Base-by-base conservation (phyloP, 2,329 filamentous ascomycete genomes). In the Sphaerulina musiva region DNA sequence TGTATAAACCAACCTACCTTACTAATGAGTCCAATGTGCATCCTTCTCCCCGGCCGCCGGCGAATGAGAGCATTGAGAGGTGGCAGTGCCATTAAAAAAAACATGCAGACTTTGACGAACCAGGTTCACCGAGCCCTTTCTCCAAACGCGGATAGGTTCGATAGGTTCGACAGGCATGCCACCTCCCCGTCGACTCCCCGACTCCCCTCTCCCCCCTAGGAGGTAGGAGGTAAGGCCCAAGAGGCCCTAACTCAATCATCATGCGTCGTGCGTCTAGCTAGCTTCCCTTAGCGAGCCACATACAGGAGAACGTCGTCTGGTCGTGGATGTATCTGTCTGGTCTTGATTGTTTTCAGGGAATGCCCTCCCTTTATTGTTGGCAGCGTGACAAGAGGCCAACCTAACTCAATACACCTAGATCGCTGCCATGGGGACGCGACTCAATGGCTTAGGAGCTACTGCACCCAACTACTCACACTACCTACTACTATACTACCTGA, bases 371-470 rank as follows among this genome's bases (percentile, higher is more conserved):
- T 54, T 7, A 29, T 29, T 7, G 26, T 29, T 51, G 52, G 46
- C 48, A 39, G 51, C 48, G 53, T 50, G 26, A 29, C 47, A 48
- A 51, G 20, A 50, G 51, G 54, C 56, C 56, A 54, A 56, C 51
- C 58, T 57, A 60, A 59, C 56, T 57, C 51, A 59, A 58, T 58
- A 46, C 52, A 51, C 52, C 47, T 48, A 56, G 55, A 51, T 53
- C 49, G 53, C 55, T 52, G 54, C 55, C 55, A 56, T 59, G 57
- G 54, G 26, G 53, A 55, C 54, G 51, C 53, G 51, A 56, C 45
- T 51, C 51, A 51, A 59, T 59, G 56, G 56, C 51, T 46, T 39
- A 40, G 12, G 46, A 61, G 56, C 59, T 59, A 59, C 55, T 58
- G 55, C 26, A 29, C 26, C 6, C 26, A 29, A 29, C 26, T 29